These are phyloP conservation scores for Linum usitatissimum DNA, from an alignment of 345 rosid species.

Conservation along the genomic window DNA sequence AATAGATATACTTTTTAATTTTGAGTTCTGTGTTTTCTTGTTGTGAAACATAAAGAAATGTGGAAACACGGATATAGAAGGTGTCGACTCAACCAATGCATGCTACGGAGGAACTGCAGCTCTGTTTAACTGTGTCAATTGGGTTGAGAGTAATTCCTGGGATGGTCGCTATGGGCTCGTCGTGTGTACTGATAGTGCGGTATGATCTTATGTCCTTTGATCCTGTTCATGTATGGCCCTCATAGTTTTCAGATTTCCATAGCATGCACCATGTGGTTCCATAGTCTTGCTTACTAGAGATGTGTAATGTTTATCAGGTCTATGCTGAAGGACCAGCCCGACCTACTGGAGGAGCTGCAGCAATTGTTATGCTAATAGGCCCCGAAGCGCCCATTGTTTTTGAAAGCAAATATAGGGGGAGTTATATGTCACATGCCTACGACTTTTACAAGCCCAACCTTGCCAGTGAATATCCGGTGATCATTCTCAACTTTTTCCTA, in stretches of 20 bases:
- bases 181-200: conserved; percentile 98
- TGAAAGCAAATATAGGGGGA: conserved; percentile 91
- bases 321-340: conserved; percentile 99
- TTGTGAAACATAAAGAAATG: conserved; percentile 46
- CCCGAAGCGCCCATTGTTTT: conserved; percentile 90
- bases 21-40: conserved; percentile 8
- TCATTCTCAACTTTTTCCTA: conserved; percentile 6
- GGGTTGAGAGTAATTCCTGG: conserved; percentile 99
- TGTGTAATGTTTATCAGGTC: conserved; percentile 47
- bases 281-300: conserved; percentile 4
- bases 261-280: not conserved
- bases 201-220: conserved; percentile 15
- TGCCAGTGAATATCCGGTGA: conserved; percentile 99
- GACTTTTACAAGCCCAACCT: conserved; percentile 99
- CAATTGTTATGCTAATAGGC: conserved; percentile 84
- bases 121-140: conserved; percentile 87
- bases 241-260: too few species aligned
- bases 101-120: conserved; percentile 99
- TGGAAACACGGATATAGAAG: conserved; percentile 97
- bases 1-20: not conserved
- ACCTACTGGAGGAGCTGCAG: conserved; percentile 99
- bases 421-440: conserved; percentile 94
- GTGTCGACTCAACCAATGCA: conserved; percentile 96
- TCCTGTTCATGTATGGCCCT: not conserved
- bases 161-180: conserved; percentile 98